Evolutionary conservation across 179 eudicot species (phyloP).

Genomic region (Amaranthus tricolor): DNA sequence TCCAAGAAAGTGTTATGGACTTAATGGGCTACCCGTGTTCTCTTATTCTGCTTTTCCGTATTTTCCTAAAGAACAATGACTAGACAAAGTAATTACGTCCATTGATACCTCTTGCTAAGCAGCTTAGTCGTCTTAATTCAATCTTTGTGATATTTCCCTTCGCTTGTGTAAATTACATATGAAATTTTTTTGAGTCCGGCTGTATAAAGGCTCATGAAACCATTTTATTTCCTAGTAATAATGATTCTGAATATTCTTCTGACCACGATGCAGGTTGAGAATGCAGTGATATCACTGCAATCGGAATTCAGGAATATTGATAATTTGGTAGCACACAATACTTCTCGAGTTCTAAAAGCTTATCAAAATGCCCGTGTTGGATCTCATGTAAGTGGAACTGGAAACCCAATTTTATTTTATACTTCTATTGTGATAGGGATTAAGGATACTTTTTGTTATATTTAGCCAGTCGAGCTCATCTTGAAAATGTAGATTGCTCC

Average conservation of each 20-base stretch:
- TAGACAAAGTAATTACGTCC: background rate
- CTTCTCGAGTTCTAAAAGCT: constrained; percentile 80
- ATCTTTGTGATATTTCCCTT: background rate
- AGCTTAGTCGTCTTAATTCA: background rate
- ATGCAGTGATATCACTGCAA: constrained; percentile 72
- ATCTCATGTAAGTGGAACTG: constrained; percentile 61
- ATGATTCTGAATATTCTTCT: background rate
- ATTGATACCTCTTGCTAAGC: background rate
- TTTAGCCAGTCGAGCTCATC: background rate
- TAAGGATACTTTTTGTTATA: background rate
- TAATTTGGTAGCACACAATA: constrained; percentile 78
- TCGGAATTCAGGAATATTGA: constrained; percentile 80
- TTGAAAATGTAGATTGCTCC: background rate
- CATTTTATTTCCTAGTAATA: background rate
- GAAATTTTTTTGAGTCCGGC: too few species aligned
- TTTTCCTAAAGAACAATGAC: background rate
- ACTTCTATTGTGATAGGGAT: background rate
- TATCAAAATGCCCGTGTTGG: constrained; percentile 88
- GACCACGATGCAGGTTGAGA: constrained; percentile 52
- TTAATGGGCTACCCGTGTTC: background rate
- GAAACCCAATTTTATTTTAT: constrained; percentile 1
- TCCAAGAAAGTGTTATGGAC: background rate
- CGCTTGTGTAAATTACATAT: background rate
- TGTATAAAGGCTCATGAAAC: background rate
- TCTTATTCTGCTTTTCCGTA: background rate